Base-by-base conservation (phyloP, 345 rosid species). In the Populus ilicifolia region DNA sequence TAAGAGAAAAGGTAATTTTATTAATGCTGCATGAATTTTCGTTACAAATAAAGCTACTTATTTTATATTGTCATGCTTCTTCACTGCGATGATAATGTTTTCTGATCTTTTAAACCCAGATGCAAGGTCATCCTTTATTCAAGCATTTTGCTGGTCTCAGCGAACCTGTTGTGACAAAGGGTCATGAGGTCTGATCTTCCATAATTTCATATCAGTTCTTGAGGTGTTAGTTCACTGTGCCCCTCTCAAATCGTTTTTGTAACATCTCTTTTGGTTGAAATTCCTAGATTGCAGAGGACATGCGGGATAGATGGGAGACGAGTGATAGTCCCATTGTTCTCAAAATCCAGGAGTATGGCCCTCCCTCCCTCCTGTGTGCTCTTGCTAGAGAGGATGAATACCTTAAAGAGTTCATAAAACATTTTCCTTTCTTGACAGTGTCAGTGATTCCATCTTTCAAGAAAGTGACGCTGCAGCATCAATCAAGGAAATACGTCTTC, bases 241-340 rank as follows among this genome's bases (percentile, higher is more conserved):
- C 39, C 44, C 54, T 39, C 23, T 29, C 59, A 23, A 43, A 38
- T 67, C 43, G 10, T 11, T 67, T 29, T 41, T 67, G 67, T 69
- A 66, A 52, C 46, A 74, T 68, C 50, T 5, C 9, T 29, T 52
- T 86, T 80, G 78, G 44, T 48, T 77, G 80, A 73, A 72, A 75
- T 76, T 67, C 41, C 68, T 88, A 94, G 99, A 85, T 96, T 80
- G 97, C 97, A 36, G 99, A 94, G 81, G 99, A 94, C 77, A 35
- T 91, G 85, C 90, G 85, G 67, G 99, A 96, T 85, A 90, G 87
- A 88, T 94, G 98, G 99, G 99, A 96, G 80, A 96, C 98, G 35
- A 94, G 97, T 78, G 99, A 96, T 82, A 90, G 71, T 82, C 97
- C 97, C 46, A 85, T 96, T 76, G 97, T 94, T 74, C 95, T 91